These are phyloP conservation scores for Cercophora scortea DNA, from an alignment of 495 filamentous ascomycete species.

Conservation along the genomic window DNA sequence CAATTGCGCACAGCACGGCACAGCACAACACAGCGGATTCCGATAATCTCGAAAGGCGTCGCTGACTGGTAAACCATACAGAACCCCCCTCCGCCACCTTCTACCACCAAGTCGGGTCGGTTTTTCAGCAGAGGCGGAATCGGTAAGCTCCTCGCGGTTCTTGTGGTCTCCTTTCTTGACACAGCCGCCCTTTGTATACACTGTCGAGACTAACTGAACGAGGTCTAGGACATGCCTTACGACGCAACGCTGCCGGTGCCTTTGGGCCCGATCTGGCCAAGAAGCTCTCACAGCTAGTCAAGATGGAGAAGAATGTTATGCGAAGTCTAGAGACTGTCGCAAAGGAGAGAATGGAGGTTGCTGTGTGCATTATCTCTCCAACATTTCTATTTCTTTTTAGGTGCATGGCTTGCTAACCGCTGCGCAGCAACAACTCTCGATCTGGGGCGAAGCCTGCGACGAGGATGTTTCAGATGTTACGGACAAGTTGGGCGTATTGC, in stretches of 20 bases:
- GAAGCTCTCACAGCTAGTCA: conserved; percentile 95
- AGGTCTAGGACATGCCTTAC: conserved; percentile 79
- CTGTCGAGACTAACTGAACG: too few species aligned
- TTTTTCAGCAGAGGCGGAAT: conserved; percentile 80
- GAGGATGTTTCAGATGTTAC: conserved; percentile 98
- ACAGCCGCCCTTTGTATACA: too few species aligned
- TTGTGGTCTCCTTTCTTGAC: too few species aligned
- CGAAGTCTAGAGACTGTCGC: conserved; percentile 93
- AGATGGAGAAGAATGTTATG: conserved; percentile 99
- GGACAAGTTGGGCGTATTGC: conserved; percentile 93
- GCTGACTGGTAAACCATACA: conserved; percentile 40
- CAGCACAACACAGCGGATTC: too few species aligned
- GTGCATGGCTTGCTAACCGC: neutral
- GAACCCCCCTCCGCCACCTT: conserved; percentile 88
- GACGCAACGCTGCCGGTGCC: conserved; percentile 81
- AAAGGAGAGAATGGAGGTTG: conserved; percentile 94
- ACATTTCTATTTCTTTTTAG: neutral
- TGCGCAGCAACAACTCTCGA: conserved; percentile 85
- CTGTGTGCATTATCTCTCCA: conserved; percentile 52
- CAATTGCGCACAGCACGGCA: too few species aligned
- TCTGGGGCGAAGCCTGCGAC: conserved; percentile 95
- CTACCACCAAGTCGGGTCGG: conserved; percentile 79
- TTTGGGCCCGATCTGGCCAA: conserved; percentile 95
- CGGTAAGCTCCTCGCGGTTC: conserved; percentile 44
- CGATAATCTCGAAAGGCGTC: neutral